Base-by-base conservation (phyloP, 495 filamentous ascomycete genomes). In the Lophiostoma macrostomum region DNA sequence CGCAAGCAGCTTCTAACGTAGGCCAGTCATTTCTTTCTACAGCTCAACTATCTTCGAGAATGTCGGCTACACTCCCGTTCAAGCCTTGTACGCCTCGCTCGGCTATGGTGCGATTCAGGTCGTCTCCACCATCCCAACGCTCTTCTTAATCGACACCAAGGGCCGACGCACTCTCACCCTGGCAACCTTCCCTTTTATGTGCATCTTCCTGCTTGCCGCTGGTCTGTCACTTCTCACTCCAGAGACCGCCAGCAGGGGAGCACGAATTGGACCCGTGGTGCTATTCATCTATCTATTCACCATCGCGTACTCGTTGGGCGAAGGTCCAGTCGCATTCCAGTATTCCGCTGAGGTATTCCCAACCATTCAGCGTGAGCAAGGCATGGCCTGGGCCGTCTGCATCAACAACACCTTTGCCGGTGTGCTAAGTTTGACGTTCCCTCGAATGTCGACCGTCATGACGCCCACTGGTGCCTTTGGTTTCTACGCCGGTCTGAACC, bases 61-160 rank as follows among this genome's bases (percentile, higher is more conserved):
- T 0, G 80, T 79, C 19, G 76, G 79, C 18, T 69, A 72, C 42
- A 64, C 54, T 16, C 61, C 65, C n/a, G 67, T 66, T 18, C 54
- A 64, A 12, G 75, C 79, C 27, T 67, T 81, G 24, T 69, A 77
- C 8, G 78, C 77, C 5, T 79, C 78, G 1, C 75, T 74, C 56
- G 79, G 79, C 32, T 82, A 76, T 4, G 86, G 85, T 7, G 73
- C 80, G 37, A 59, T 85, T 14, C 82, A 85, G 56, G 81, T 80
- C 67, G 61, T 85, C 20, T 84, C 80, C 47, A 78, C 83, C 5
- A 66, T 78, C 10, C 86, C 84, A 5, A 82, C 86, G 1, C 68
- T 88, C 36, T 83, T 79, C 64, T 82, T 82, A 0, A 76, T 76
- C 31, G 74, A 76, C 37, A 76, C 73, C 40, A 69, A 57, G 8